Percentiles rank a stretch among this genome's conserved stretches.
These are phyloP conservation scores for Onygena corvina DNA, from an alignment of 2,329 filamentous ascomycete genomes.

Conservation along the genomic window DNA sequence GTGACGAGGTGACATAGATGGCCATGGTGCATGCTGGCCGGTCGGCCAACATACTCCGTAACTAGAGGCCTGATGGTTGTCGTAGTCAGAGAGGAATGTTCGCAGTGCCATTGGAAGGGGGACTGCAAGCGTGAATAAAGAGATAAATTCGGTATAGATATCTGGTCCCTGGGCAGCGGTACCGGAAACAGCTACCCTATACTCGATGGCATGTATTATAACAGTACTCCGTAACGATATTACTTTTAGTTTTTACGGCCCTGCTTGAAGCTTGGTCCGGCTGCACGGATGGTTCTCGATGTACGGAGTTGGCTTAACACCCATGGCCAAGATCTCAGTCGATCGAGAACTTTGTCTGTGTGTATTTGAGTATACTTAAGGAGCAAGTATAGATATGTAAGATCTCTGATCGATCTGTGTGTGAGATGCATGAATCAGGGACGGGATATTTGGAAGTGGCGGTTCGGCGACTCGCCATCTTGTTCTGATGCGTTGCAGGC, in stretches of 20 bases:
- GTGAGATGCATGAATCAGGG: background rate
- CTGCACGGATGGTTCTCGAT: background rate
- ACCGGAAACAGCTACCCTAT: background rate
- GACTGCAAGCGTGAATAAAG: conserved; percentile 7
- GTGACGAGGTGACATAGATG: conserved; percentile 3
- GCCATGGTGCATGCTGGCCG: conserved; percentile 8
- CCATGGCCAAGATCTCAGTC: background rate
- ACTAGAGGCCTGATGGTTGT: conserved; percentile 8
- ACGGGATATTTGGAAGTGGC: background rate
- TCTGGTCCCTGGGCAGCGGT: conserved; percentile 5
- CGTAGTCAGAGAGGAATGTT: conserved; percentile 14
- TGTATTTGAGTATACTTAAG: too few relatives aligned
- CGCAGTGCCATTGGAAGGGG: conserved; percentile 9
- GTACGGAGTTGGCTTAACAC: too few relatives aligned
- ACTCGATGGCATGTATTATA: background rate
- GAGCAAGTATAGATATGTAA: too few relatives aligned
- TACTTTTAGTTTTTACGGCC: background rate
- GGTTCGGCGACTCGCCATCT: background rate
- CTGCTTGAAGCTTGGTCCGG: background rate
- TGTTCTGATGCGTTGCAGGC: background rate
- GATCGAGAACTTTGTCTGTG: background rate
- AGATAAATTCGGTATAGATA: conserved; percentile 12
- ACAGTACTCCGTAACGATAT: background rate
- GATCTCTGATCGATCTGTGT: background rate
- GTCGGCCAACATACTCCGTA: conserved; percentile 9